Evolutionary conservation across 2,329 filamentous ascomycete genomes (phyloP).

Genomic region (Xylaria sp.): DNA sequence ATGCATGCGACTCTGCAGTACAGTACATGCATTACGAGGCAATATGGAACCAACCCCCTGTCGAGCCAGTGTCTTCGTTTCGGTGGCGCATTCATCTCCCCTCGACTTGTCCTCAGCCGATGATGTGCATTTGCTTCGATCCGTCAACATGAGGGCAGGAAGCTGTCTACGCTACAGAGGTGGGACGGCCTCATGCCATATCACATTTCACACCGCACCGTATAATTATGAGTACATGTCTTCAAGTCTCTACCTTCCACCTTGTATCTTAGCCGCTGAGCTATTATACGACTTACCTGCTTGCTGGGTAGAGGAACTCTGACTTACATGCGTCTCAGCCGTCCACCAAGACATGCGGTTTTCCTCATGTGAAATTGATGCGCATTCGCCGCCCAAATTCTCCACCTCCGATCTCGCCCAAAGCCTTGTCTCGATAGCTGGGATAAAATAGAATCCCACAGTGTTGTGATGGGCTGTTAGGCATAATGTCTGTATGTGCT

Average conservation of each 20-base stretch:
- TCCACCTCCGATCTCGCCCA: conserved; percentile 31
- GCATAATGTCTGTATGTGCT: conserved; percentile 8
- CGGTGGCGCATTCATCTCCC: conserved; percentile 5
- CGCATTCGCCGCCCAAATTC: neutral
- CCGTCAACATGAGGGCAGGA: neutral
- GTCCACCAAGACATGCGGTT: neutral
- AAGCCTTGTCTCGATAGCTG: neutral
- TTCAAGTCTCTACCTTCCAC: neutral
- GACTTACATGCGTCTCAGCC: neutral
- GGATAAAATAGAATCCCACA: neutral
- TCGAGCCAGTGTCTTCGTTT: neutral
- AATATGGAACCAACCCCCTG: neutral
- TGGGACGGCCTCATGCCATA: neutral
- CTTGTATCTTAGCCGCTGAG: neutral
- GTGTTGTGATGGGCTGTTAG: conserved; percentile 1
- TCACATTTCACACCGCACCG: neutral
- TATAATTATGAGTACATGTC: no score
- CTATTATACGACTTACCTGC: neutral
- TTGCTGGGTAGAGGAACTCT: neutral
- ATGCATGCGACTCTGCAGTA: conserved; percentile 8
- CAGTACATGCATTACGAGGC: conserved; percentile 19
- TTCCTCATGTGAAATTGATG: neutral
- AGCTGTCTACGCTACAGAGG: neutral
- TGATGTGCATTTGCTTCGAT: conserved; percentile 28
- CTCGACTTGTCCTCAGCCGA: conserved; percentile 18